These are phyloP conservation scores for Blastomyces gilchristii DNA, from an alignment of 2,329 filamentous ascomycete species.

Conservation along the genomic window DNA sequence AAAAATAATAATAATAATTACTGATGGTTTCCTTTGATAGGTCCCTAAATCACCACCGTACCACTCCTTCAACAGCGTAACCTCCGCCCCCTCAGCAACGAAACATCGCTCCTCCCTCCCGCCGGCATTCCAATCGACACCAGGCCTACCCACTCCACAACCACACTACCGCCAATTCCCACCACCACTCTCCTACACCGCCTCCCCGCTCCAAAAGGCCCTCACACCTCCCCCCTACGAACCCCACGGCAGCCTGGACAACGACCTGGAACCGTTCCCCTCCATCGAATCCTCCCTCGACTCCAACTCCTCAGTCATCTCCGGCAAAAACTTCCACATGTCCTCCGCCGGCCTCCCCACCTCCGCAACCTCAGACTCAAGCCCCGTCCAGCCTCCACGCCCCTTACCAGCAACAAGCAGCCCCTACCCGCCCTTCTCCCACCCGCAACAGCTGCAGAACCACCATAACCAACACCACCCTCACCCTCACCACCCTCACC, in stretches of 20 bases:
- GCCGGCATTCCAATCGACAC: slow-evolving; percentile 44
- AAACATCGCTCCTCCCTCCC: slow-evolving; percentile 53
- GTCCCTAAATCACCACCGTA: slow-evolving; percentile 33
- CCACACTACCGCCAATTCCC: slow-evolving; percentile 36
- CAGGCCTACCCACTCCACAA: slow-evolving; percentile 30
- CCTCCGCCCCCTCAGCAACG: slow-evolving; percentile 30
- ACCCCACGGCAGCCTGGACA: slow-evolving; percentile 38
- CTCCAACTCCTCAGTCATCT: slow-evolving; percentile 33
- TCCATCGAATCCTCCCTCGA: slow-evolving; percentile 75
- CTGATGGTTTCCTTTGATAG: slow-evolving; percentile 16
- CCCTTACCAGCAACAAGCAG: slow-evolving; percentile 23
- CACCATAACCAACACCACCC: slow-evolving; percentile 25
- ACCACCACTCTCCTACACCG: slow-evolving; percentile 53
- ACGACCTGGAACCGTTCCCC: slow-evolving; percentile 68
- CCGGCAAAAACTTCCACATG: slow-evolving; percentile 61
- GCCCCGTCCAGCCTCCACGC: slow-evolving; percentile 35
- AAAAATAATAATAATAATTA: not conserved
- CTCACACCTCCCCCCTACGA: slow-evolving; percentile 71
- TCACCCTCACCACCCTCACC: slow-evolving; percentile 18
- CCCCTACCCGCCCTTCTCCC: slow-evolving; percentile 23
- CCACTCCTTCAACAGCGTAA: slow-evolving; percentile 29
- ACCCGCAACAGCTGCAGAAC: slow-evolving; percentile 19
- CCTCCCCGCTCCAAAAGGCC: slow-evolving; percentile 81
- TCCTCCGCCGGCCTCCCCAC: slow-evolving; percentile 55
- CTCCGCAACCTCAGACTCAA: slow-evolving; percentile 59